Evolutionary conservation across 169 alveolate species (phyloP), one percentile per base, ranked within the genome.

Genomic region (Neospora caninum): DNA sequence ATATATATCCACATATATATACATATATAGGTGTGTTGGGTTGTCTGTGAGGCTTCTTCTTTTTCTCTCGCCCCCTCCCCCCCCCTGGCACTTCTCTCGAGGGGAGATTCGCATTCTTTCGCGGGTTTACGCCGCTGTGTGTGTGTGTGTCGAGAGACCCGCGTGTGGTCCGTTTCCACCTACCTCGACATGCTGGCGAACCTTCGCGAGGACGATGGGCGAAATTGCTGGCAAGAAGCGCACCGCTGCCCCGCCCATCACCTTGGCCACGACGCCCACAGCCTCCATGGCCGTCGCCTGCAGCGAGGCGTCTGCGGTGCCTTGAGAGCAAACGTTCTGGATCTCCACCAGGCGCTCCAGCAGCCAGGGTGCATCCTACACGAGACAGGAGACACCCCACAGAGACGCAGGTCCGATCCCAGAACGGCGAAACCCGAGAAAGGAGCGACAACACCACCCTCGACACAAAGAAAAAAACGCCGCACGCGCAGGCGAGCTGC

Each of bases 321-420:
- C 88, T 18, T 54, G 70, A n/a, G 91, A 36, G 41, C 86, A 53
- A 41, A 88, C 94, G 73, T 45, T 31, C 87, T 92, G 94, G 39
- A 92, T 27, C 27, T 29, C 93, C 0, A 16, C 34, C 38, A 92
- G 86, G 38, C 94, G 91, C 29, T 92, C 94, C 36, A 92, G 87
- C 31, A 92, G 94, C 94, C 94, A 92, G 27, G 94, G 92, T 36
- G 94, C 94, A 31, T 92, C 94, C 94, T 92, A 84, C 22, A 42
- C 89, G 38, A 83, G 38, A 31, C 20, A 83, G 27, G 39, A 34
- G 41, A 38, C 29, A 83, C 22, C n/a, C n/a, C 18, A 58, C 18
- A 58, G n/a, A 58, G 25, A 25, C n/a, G 73, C 73, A 58, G 25
- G 25, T 20, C 18, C 73, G n/a, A 58, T 25, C 25, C 25, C n/a